phyloP scores from a whole-genome alignment of 176 grass and related monocot genomes.

The Bothriochloa decipiens region DNA sequence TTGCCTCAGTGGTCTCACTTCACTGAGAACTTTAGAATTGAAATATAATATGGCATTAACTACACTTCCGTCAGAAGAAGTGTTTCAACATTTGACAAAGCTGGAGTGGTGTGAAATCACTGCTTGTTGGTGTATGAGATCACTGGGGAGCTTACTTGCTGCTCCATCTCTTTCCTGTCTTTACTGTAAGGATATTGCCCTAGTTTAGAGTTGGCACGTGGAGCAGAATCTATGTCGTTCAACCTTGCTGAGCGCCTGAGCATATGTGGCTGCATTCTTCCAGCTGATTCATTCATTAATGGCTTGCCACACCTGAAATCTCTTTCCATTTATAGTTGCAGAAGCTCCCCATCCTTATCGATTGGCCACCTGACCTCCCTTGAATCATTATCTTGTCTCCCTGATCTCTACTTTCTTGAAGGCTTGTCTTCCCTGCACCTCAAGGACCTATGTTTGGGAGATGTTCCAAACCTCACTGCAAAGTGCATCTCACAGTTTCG shows the following conservation, averaged over 20 bases:
- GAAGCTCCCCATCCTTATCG: background rate
- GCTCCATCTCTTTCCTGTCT: background rate
- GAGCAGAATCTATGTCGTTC: background rate
- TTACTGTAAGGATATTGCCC: background rate
- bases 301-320: background rate
- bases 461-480: background rate
- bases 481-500: background rate
- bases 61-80: constrained; percentile 4
- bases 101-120: fast-evolving
- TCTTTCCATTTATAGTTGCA: fast-evolving
- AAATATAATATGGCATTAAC: background rate
- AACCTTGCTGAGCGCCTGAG: fast-evolving
- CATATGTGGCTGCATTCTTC: fast-evolving
- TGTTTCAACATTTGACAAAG: background rate
- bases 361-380: constrained; percentile 3
- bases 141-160: constrained; percentile 3
- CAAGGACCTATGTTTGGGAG: fast-evolving
- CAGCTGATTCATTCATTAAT: background rate
- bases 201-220: background rate
- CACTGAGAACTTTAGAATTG: background rate
- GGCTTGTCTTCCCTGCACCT: background rate
- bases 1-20: background rate
- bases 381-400: fast-evolving
- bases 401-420: background rate
- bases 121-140: background rate